Percentiles rank a stretch among this genome's conserved stretches.
Evolutionary conservation across 1,139 yeast species (phyloP).

Genomic region (Protomyces macrosporus): DNA sequence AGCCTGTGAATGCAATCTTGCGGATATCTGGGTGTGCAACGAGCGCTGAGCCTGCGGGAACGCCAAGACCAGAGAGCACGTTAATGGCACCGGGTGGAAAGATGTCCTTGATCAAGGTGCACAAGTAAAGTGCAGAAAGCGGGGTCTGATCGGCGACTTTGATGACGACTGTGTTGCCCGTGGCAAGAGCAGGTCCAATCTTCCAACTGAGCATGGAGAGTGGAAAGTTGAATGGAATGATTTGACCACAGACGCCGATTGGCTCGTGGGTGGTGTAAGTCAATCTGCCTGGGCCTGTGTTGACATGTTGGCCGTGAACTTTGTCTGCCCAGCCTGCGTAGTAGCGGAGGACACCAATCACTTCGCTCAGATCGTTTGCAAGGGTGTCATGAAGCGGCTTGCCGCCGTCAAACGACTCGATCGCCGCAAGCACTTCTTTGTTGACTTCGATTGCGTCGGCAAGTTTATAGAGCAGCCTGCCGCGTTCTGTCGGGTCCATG

Average conservation of each 20-base stretch:
- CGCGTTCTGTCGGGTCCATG: constrained; percentile 46
- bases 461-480: constrained; percentile 47
- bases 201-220: constrained; percentile 90
- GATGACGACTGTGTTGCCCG: constrained; percentile 83
- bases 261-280: constrained; percentile 82
- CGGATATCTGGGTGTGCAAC: constrained; percentile 64
- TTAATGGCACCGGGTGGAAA: constrained; percentile 78
- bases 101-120: constrained; percentile 69
- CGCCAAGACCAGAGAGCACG: constrained; percentile 52
- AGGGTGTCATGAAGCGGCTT: constrained; percentile 50
- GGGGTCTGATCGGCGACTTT: constrained; percentile 94
- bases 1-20: constrained; percentile 85
- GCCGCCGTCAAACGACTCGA: constrained; percentile 66
- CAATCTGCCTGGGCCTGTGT: constrained; percentile 57
- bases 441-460: constrained; percentile 51
- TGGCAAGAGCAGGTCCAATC: constrained; percentile 84
- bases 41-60: constrained; percentile 58
- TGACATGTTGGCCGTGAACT: constrained; percentile 62
- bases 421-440: constrained; percentile 48
- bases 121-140: constrained; percentile 74
- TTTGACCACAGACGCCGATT: constrained; percentile 71
- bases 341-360: constrained; percentile 58
- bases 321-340: constrained; percentile 83
- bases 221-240: constrained; percentile 94
- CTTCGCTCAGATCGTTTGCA: constrained; percentile 62